These are phyloP conservation scores for Suillus occidentalis DNA, from an alignment of 768 basidiomycete genomes.

Conservation along the genomic window DNA sequence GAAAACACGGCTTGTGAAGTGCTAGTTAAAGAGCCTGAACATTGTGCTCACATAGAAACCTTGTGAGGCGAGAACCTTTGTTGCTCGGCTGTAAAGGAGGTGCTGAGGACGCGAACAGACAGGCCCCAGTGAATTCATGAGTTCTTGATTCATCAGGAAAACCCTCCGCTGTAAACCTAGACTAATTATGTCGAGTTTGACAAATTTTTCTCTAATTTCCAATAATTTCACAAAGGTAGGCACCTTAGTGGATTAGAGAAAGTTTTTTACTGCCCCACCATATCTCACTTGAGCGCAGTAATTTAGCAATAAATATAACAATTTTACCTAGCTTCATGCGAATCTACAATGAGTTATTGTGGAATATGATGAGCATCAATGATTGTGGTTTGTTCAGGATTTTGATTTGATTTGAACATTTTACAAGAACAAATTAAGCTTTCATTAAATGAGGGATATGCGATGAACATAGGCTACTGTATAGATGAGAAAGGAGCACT, in stretches of 20 bases:
- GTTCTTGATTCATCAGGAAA: too few relatives aligned
- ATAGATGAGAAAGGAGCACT: too few relatives aligned
- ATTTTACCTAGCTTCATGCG: not conserved
- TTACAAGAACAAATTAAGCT: not conserved
- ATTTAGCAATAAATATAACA: not conserved
- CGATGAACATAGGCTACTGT: too few relatives aligned
- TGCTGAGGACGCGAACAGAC: slow-evolving; percentile 1
- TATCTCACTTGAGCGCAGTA: not conserved
- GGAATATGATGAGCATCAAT: too few relatives aligned
- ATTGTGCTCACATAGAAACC: slow-evolving; percentile 84
- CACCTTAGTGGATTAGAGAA: not conserved
- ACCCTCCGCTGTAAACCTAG: not conserved
- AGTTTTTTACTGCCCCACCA: not conserved
- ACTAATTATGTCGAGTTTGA: not conserved
- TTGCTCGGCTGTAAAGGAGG: slow-evolving; percentile 71
- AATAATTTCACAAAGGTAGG: not conserved
- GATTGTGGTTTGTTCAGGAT: too few relatives aligned
- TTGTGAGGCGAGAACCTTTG: slow-evolving; percentile 83
- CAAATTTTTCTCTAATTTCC: not conserved
- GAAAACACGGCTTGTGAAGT: slow-evolving; percentile 8
- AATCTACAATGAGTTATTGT: too few relatives aligned
- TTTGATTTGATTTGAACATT: not conserved
- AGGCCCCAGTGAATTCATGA: too few relatives aligned
- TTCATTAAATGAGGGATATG: not conserved
- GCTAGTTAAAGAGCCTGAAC: not conserved